Evolutionary conservation across 1,284 basidiomycete species (phyloP), one percentile per base, ranked within the genome.

Genomic region (Clitocybe nebularis): DNA sequence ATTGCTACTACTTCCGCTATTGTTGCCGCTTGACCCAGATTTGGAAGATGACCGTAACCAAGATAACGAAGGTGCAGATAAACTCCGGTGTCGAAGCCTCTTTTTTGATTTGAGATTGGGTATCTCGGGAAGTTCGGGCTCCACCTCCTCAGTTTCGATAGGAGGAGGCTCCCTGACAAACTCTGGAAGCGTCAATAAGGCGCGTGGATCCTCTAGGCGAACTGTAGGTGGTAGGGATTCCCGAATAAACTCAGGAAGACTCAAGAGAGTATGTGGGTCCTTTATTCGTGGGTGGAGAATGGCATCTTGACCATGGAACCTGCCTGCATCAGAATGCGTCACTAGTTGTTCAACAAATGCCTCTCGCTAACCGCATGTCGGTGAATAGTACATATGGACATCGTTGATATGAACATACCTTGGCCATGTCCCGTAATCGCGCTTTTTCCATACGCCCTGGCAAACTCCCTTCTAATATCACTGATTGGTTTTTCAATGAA

Each of bases 291-390:
- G 56, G 35, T 66, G 66, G 50, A 77, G 56, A 36, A 69, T 61
- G 7, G 87, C 86, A 52, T 90, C 87, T 60, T 90, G 87, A 6
- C 72, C 72, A 46, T 82, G 81, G 28, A 89, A 65, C 39, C 87
- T 72, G 11, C 87, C 76, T 2, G 77, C 73, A 44, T 71, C 68
- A 0, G 87, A 84, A 57, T 89, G 85, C 25, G 72, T 66, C 10
- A 78, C 67, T 2, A 90, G 71, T 41, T 81, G 78, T 45, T 83
- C 79, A 2, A 89, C 80, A 55, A 89, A 89, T 11, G 75, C 78
- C 22, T 79, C 74, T 36, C 78, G 75, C 84, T 89, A 50, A 24
- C 41, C 5, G 21, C 46, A 13, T 11, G 29, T 30, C 17, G 26
- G 43, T 50, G 14, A 49, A 41, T 29, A 36, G 35, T 30, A 42